Base-by-base conservation (phyloP, 2,329 filamentous ascomycete species). In the Amesomyces nigricolor region DNA sequence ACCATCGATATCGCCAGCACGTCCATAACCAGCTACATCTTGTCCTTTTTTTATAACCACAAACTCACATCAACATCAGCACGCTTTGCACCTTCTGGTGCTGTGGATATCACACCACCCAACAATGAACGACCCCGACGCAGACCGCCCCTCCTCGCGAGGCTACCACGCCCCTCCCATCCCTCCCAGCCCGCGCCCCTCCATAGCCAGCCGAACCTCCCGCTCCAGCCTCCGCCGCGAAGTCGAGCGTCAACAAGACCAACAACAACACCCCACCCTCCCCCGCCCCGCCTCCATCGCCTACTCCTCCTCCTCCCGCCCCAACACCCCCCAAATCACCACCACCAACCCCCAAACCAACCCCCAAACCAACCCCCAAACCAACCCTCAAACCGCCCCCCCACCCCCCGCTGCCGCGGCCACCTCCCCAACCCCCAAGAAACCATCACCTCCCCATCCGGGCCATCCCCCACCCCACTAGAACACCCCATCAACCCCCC, bases 401-500 rank as follows among this genome's bases (percentile, higher is more conserved):
- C 70, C 30, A 72, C 70, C 4, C 58, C 73, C 4, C 69, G 74
- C 3, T 5, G 22, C 22, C 29, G 7, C 17, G 17, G 17, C 9
- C 32, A 35, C 11, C 11, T 10, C 32, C 47, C 37, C 13, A 44
- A 17, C 44, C 46, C 19, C 38, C 54, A 53, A 54, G 14, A 47
- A 53, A 47, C n/a, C 42, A 59, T n/a, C 42, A 57, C 17, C 22
- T 53, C 26, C 43, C 61, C 30, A 43, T 59, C 44, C 2, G 17
- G 17, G 17, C 17, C 17, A 19, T 19, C 17, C 17, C 17, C 17
- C 17, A 19, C 17, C 38, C 55, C 63, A 58, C 51, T 56, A 46
- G 60, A 52, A 53, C 56, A 60, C 4, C 4, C 56, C 11, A 65
- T 69, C 30, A 72, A 70, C 5, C 58, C 73, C 4, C 74, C 2